Conservation (phyloP, 164 flowering plant species). For the Liriodendron chinense region DNA sequence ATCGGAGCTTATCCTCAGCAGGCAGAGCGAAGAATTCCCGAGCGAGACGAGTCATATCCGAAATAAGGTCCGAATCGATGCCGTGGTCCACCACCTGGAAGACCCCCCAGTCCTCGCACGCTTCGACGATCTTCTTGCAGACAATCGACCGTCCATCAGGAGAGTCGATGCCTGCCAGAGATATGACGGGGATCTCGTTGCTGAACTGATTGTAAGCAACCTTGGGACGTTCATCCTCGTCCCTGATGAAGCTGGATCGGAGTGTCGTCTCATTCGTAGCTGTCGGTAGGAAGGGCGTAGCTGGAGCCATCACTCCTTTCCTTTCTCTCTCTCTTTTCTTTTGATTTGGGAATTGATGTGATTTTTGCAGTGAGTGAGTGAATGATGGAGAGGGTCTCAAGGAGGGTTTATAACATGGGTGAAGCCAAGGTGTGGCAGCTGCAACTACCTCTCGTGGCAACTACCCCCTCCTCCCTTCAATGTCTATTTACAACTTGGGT, state of each 20-base stretch:
- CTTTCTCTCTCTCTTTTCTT: conserved; percentile 10
- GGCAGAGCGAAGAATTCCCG: conserved; percentile 69
- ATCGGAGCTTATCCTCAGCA: conserved; percentile 72
- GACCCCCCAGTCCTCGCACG: conserved; percentile 89
- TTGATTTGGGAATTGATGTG: no score
- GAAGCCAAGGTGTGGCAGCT: neutral
- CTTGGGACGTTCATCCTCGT: conserved; percentile 84
- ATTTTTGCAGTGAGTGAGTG: neutral
- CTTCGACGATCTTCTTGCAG: conserved; percentile 56
- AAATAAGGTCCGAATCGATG: conserved; percentile 45
- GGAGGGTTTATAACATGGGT: no score
- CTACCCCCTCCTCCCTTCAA: neutral
- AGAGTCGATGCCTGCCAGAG: conserved; percentile 63
- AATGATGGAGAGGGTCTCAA: no score
- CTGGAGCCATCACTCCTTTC: conserved; percentile 9
- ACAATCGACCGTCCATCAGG: conserved; percentile 39
- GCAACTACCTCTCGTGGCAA: conserved; percentile 12
- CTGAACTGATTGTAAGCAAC: conserved; percentile 73
- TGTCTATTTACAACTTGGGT: no score
- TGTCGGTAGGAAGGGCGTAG: conserved; percentile 10
- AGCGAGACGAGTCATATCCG: conserved; percentile 59
- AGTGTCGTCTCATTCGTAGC: conserved; percentile 43
- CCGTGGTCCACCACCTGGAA: conserved; percentile 86
- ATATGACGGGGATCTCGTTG: conserved; percentile 66
- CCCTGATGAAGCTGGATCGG: conserved; percentile 52